A percentile compares a stretch with the other conserved stretches of the same genome.
These are phyloP conservation scores for Lodderomyces jiufengensis DNA, from an alignment of 1,139 yeast species.

Conservation along the genomic window DNA sequence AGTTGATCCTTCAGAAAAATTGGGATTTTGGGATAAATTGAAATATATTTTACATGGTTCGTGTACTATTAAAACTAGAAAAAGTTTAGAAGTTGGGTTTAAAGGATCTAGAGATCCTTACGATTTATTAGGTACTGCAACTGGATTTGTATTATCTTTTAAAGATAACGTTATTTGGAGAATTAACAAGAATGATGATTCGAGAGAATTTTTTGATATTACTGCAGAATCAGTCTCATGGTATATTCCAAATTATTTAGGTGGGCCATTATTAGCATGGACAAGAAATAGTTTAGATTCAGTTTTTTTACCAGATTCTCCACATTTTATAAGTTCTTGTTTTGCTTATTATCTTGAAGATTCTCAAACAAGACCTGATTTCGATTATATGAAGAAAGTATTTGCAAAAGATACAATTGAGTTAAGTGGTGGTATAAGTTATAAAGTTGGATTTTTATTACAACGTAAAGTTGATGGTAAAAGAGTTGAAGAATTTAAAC, in stretches of 20 bases:
- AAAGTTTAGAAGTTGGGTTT: constrained; percentile 53
- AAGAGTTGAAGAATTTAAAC: constrained; percentile 53
- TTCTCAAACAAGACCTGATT: constrained; percentile 10
- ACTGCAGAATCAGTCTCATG: constrained; percentile 36
- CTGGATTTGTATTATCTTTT: constrained; percentile 42
- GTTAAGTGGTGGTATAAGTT: constrained; percentile 58
- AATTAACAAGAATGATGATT: constrained; percentile 39
- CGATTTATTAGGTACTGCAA: constrained; percentile 33
- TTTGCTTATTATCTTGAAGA: constrained; percentile 50
- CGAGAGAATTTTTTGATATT: constrained; percentile 35
- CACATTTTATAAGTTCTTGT: constrained; percentile 44
- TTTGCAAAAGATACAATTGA: constrained; percentile 54
- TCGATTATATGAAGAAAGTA: constrained; percentile 15
- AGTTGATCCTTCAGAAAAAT: constrained; percentile 56
- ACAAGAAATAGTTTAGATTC: constrained; percentile 44
- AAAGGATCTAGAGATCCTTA: constrained; percentile 49
- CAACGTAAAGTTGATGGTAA: constrained; percentile 45
- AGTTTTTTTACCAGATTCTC: constrained; percentile 42
- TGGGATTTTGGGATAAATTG: constrained; percentile 61
- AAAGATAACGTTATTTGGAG: constrained; percentile 38
- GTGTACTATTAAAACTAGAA: constrained; percentile 27
- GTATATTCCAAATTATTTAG: constrained; percentile 60
- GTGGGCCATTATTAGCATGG: constrained; percentile 61
- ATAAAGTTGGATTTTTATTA: constrained; percentile 56
- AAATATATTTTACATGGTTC: constrained; percentile 48